These are phyloP conservation scores for Phlyctochytrium bullatum DNA, from an alignment of 192 early-diverging fungal genomes.

Conservation along the genomic window DNA sequence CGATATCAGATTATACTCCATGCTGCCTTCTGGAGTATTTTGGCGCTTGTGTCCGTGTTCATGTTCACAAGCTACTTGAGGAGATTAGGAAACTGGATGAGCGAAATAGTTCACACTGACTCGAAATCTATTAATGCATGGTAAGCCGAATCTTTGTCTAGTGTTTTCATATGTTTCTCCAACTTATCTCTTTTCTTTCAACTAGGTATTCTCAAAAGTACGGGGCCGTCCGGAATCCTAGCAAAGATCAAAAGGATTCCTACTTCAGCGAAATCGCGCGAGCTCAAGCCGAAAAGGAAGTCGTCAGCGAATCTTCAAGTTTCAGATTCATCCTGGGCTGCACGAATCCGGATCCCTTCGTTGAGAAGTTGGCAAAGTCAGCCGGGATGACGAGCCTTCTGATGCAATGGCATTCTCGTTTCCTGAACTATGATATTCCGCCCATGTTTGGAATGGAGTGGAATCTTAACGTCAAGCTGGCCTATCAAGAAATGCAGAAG, in stretches of 20 bases:
- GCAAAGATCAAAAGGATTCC: no score
- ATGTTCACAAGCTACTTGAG: not conserved
- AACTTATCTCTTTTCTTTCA: not conserved
- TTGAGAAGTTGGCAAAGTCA: not conserved
- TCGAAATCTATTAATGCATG: not conserved
- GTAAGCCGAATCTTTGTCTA: not conserved
- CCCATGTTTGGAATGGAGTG: not conserved
- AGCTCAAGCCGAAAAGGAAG: no score
- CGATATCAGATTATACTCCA: not conserved
- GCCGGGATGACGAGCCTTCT: not conserved
- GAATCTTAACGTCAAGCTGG: slow-evolving; percentile 1
- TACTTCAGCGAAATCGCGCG: no score
- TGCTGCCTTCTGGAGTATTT: not conserved
- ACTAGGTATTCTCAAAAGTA: not conserved
- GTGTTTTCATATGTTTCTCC: not conserved
- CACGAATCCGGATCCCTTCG: not conserved
- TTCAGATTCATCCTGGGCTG: no score
- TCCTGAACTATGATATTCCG: not conserved
- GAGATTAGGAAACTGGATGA: not conserved
- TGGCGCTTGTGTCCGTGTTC: not conserved
- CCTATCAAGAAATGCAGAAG: not conserved
- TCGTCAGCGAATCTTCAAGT: no score
- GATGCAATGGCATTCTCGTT: not conserved
- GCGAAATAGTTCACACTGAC: not conserved
- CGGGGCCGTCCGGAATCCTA: no score